Evolutionary conservation across 2,329 filamentous ascomycete species (phyloP), one percentile per base, ranked within the genome.

Genomic region (Alternaria novae-zelandiae): DNA sequence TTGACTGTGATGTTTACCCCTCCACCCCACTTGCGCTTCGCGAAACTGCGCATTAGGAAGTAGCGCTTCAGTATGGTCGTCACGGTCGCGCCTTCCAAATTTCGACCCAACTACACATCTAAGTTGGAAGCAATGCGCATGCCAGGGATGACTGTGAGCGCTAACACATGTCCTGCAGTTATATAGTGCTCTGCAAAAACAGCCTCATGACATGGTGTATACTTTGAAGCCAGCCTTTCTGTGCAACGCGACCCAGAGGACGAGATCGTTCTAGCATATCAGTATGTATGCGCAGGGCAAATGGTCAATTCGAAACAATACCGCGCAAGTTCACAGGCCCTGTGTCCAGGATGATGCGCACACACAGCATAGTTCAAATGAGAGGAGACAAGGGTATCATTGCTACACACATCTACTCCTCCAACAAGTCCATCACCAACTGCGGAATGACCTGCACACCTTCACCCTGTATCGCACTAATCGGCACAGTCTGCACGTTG

Each of bases 401-500:
- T 65, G 0, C 20, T 63, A 45, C 17, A 60, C 45, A 17, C 17
- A 43, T 54, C 50, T 71, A 77, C 26, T 76, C 72, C 50, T 79
- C 78, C 60, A 95, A 80, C 59, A 95, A 77, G 15, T 88, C 88
- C 54, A 94, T 86, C 3, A 90, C 91, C 83, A 91, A 89, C 71
- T 92, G 88, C 20, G 92, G 86, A 59, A 96, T 89, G 47, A 86
- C 84, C 57, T 93, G 88, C 9, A 97, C 90, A 4, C 95, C 94
- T 77, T 97, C 90, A 6, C 91, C 92, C 61, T 90, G 88, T 66
- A 97, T 96, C 51, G 95, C 96, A 78, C 94, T 97, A 51, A 98
- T 89, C 0, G 96, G 96, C 63, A 98, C 89, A 20, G 88, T 91
- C 21, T 87, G 84, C 30, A 89, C 63, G 21, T 81, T 82, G 50